Base-by-base conservation (phyloP, 2,329 filamentous ascomycete species). In the Aureobasidium sp. region DNA sequence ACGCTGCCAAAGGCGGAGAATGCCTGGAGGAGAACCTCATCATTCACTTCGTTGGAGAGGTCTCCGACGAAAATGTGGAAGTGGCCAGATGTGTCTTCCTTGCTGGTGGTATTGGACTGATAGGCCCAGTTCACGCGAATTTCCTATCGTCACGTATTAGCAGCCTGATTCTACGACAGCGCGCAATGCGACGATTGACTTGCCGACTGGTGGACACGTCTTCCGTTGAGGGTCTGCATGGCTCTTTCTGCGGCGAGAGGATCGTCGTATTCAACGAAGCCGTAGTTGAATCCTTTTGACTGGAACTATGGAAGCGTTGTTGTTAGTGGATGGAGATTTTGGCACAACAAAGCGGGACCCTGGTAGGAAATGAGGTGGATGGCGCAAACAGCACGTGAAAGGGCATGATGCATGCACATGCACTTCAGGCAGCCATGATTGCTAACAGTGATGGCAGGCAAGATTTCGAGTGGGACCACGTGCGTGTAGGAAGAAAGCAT, bases 121-220 rank as follows among this genome's bases (percentile, higher is more conserved):
- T 98, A 98, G 19, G 93, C 93, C 93, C 93, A 98, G 77, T 98
- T 98, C 65, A 98, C 93, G 53, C 90, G 88, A 59, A 98, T 98
- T 78, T 98, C 93, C 89, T 95, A 67, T 55, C 50, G 17, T 17
- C 12, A 30, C 32, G 8, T 49, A 61, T 70, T 51, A 70, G 64
- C 17, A 16, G 32, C 11, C 11, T 25, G 14, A 8, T 14, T 16
- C 19, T 10, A 8, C 25, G 14, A 21, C 42, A 19, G 16, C 22
- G 6, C 6, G n/a, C 19, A 38, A 35, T 24, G 35, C 16, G 37
- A 34, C 21, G 12, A 32, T 34, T 16, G 29, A 70, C 85, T 70
- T 83, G 95, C 90, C 68, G 88, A 88, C 72, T 97, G 90, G 70
- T 98, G 91, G 59, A 98, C 90, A 60, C 91, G 83, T 62, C 93